phyloP scores from a whole-genome alignment of 148 eudicot species.

The Cornus suecica region DNA sequence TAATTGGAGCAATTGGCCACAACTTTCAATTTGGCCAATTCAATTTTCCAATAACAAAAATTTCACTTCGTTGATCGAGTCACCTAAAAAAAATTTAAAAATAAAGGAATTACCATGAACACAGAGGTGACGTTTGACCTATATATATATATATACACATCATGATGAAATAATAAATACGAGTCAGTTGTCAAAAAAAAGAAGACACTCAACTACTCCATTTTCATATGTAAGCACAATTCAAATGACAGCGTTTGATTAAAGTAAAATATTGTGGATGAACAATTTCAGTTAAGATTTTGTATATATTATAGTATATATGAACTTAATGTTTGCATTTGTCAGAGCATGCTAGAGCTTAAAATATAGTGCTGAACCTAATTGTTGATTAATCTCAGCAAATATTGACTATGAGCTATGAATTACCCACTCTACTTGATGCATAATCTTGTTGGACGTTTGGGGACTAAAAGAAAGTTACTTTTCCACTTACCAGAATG shows the following conservation, averaged over 20 bases:
- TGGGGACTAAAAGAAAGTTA: background rate
- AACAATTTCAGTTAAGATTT: background rate
- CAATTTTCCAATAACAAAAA: too few relatives aligned
- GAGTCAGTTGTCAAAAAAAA: background rate
- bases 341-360: background rate
- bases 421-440: background rate
- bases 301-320: too few relatives aligned
- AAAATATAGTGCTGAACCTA: too few relatives aligned
- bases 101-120: background rate
- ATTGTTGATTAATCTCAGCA: too few relatives aligned
- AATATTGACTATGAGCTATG: background rate
- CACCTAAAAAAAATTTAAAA: too few relatives aligned
- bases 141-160: too few relatives aligned
- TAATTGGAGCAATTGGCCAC: background rate
- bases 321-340: background rate
- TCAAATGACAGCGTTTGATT: too few relatives aligned
- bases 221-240: background rate
- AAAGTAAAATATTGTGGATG: too few relatives aligned
- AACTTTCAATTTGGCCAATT: too few relatives aligned
- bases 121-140: background rate
- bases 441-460: background rate
- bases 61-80: too few relatives aligned
- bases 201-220: background rate
- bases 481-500: too few relatives aligned
- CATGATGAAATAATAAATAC: background rate